Conservation (phyloP, 2,329 filamentous ascomycete species). For the Aspergillus fructus region DNA sequence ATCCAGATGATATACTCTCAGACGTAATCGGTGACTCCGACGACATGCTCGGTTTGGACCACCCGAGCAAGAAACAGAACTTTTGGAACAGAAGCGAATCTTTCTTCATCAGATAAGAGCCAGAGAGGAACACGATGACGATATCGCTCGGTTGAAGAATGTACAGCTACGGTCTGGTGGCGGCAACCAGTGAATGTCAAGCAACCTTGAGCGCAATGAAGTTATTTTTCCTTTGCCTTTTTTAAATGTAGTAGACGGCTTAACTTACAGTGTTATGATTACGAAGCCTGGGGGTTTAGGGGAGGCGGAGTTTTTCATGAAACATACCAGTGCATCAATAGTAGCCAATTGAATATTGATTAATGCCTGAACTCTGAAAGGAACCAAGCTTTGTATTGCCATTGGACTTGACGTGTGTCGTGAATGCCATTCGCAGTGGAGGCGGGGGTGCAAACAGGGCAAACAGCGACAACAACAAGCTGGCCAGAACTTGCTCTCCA, state of each 20-base stretch:
- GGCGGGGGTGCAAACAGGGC: constrained; percentile 30
- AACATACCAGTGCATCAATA: constrained; percentile 1
- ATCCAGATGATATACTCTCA: constrained; percentile 46
- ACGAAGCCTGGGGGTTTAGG: background rate
- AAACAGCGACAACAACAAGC: constrained; percentile 33
- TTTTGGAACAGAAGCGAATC: constrained; percentile 62
- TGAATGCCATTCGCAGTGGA: background rate
- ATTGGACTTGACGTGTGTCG: background rate
- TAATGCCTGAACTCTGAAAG: background rate
- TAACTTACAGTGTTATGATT: background rate
- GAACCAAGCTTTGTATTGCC: background rate
- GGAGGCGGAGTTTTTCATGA: background rate
- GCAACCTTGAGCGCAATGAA: background rate
- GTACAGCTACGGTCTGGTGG: background rate
- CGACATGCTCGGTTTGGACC: constrained; percentile 69
- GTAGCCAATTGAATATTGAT: background rate
- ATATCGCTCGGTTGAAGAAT: background rate
- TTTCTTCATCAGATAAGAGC: constrained; percentile 60
- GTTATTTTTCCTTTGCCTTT: background rate
- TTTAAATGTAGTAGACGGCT: background rate
- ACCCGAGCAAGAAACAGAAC: constrained; percentile 60
- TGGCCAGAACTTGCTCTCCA: constrained; percentile 30
- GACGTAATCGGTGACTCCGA: constrained; percentile 72
- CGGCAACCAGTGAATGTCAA: background rate
- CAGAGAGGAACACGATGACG: background rate